Base-by-base conservation (phyloP, 2,329 filamentous ascomycete genomes). In the Exserohilum turcica region DNA sequence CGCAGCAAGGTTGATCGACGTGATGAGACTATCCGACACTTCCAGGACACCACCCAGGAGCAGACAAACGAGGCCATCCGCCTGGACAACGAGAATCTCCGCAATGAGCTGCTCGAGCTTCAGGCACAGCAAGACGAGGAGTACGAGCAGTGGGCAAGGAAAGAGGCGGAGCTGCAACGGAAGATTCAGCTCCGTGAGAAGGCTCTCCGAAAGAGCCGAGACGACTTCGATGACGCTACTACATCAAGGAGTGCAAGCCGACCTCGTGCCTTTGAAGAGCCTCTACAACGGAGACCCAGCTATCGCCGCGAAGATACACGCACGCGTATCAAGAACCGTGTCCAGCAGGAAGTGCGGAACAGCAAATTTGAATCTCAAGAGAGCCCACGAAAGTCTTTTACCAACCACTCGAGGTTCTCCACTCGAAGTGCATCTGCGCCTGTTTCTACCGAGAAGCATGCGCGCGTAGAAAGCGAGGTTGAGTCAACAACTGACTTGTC, bases 401-500 rank as follows among this genome's bases (percentile, higher is more conserved):
- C 60, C n/a, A 59, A 57, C 13, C 54, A 66, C 5, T 58, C 61
- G 1, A 63, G 64, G 37, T 55, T 57, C 16, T 61, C 62, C 8
- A 55, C 29, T 36, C 67, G 71, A 38, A 72, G 67, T 37, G 64
- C 67, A 18, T 73, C 72, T 9, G 70, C 68, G n/a, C 70, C 72
- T n/a, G 48, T 68, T 12, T 36, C 42, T 10, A 51, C 48, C 13
- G 52, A 63, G 43, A 64, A 64, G 49, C 59, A 64, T 18, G 54
- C 59, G 1, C 54, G 63, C 21, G 62, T 62, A 6, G 67, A 70
- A 28, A 74, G 67, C 43, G 70, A 74, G 46, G 64, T 63, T 1
- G 73, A 75, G 48, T 76, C 74, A 15, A 76, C 74, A 3, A 76
- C 74, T 0, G 74, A 76, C 44, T 66, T 76, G 3, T 76, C 72